Evolutionary conservation across 495 filamentous ascomycete genomes (phyloP).

Genomic region (Articulospora tetracladia): DNA sequence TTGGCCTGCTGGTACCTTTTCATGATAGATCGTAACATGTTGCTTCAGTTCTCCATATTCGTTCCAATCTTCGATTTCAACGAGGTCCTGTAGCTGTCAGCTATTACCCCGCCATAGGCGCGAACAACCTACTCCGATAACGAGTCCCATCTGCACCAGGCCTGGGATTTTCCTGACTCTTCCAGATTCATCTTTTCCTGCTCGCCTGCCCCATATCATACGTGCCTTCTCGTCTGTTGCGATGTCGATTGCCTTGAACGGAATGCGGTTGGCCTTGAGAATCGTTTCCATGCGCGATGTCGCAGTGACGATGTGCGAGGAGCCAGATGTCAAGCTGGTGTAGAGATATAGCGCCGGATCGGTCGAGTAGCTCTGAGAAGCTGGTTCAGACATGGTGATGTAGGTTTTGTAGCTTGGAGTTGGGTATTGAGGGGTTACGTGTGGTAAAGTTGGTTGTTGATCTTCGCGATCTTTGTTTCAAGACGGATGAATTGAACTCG

Average conservation of each 20-base stretch:
- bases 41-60: slow-evolving; percentile 94
- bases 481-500: slow-evolving; percentile 5
- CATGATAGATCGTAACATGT: slow-evolving; percentile 57
- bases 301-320: slow-evolving; percentile 95
- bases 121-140: slow-evolving; percentile 70
- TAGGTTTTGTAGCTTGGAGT: not conserved
- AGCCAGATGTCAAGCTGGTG: slow-evolving; percentile 92
- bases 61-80: slow-evolving; percentile 97
- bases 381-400: slow-evolving; percentile 23
- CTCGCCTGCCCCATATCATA: slow-evolving; percentile 84
- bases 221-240: slow-evolving; percentile 89
- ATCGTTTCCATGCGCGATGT: slow-evolving; percentile 95
- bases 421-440: not conserved
- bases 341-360: slow-evolving; percentile 88
- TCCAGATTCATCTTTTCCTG: slow-evolving; percentile 51
- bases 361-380: slow-evolving; percentile 53
- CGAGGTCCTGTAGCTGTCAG: slow-evolving; percentile 64
- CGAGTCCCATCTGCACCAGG: slow-evolving; percentile 79
- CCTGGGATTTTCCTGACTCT: slow-evolving; percentile 81
- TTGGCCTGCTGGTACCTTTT: slow-evolving; percentile 29
- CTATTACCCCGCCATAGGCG: not conserved
- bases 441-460: not conserved
- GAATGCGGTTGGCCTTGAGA: slow-evolving; percentile 88
- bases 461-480: slow-evolving; percentile 16
- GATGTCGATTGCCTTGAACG: slow-evolving; percentile 87